Base-by-base conservation (phyloP, 2,329 filamentous ascomycete species). In the Aspergillus sp. region DNA sequence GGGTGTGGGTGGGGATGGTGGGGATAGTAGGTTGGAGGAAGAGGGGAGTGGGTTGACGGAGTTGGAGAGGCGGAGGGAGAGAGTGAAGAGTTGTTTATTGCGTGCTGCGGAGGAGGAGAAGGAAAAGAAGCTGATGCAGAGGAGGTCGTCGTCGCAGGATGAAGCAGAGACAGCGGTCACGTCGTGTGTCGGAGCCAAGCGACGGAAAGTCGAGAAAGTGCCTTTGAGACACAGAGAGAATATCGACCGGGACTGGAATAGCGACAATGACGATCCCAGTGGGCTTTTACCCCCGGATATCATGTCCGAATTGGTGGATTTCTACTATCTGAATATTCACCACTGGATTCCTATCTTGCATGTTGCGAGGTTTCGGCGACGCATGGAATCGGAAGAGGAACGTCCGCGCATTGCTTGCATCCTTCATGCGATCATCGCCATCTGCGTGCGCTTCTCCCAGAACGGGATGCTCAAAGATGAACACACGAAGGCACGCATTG, bases 331-430 rank as follows among this genome's bases (percentile, higher is more conserved):
- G 2, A 69, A 69, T 12, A 65, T 73, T 11, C 73, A 74, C 56
- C 71, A 69, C 20, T 75, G 71, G 72, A 74, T 73, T 39, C 73
- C 73, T 0, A 69, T 75, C 12, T 62, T 75, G 9, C 72, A 75
- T 53, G 65, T 71, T 2, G 59, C 56, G 5, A 63, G 63, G 29
- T 75, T 75, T 47, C 70, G 72, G 2, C 62, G 67, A 47, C 62
- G 65, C 10, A 63, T 75, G 54, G 49, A 54, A 32, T 52, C 61
- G 1, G 22, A 39, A 11, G 54, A 67, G 12, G 62, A 67, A 7
- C 49, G 59, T 11, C 61, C 63, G 10, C 49, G 68, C 6, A 58
- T 57, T 1, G 62, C 64, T 1, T 65, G 72, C 29, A 69, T 74
- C n/a, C 60, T 71, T 11, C 63, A 66, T 46, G 64, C 64, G 2